phyloP scores from a whole-genome alignment of 2,329 filamentous ascomycete genomes.

The Capronia americana region DNA sequence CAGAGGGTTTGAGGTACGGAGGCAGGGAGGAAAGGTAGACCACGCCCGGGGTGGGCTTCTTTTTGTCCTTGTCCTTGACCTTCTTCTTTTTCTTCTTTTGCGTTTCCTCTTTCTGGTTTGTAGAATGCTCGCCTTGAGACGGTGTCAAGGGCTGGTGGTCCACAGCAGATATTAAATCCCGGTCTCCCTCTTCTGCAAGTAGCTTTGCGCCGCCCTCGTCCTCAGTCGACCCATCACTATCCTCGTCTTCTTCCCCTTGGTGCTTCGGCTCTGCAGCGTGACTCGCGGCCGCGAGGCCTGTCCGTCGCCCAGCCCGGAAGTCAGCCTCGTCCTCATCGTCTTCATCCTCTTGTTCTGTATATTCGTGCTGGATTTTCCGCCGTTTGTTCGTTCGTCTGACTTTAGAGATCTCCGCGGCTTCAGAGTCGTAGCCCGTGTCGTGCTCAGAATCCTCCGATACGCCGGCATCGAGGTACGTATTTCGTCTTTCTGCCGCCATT shows the following conservation, averaged over 20 bases:
- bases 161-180: background rate
- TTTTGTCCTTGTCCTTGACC: conserved; percentile 7
- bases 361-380: conserved; percentile 33
- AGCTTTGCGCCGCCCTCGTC: background rate
- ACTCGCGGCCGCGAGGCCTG: background rate
- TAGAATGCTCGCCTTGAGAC: conserved; percentile 59
- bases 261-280: background rate
- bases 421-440: conserved; percentile 54
- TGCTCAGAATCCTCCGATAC: conserved; percentile 48
- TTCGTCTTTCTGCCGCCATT: conserved; percentile 27
- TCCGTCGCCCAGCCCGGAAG: conserved; percentile 44
- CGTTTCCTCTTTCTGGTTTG: conserved; percentile 64
- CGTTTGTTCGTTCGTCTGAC: conserved; percentile 36
- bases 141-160: background rate
- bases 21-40: conserved; percentile 55
- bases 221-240: background rate
- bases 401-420: conserved; percentile 51
- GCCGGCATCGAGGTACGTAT: conserved; percentile 40
- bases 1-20: conserved; percentile 56
- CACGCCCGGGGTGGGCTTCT: conserved; percentile 46
- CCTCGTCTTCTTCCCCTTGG: background rate
- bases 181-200: background rate
- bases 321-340: background rate
- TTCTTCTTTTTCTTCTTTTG: conserved; percentile 44
- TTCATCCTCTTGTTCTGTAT: conserved; percentile 44